These are phyloP conservation scores for Acanthamoeba castellanii DNA, from an alignment of 208 protist genomes.

Conservation along the genomic window DNA sequence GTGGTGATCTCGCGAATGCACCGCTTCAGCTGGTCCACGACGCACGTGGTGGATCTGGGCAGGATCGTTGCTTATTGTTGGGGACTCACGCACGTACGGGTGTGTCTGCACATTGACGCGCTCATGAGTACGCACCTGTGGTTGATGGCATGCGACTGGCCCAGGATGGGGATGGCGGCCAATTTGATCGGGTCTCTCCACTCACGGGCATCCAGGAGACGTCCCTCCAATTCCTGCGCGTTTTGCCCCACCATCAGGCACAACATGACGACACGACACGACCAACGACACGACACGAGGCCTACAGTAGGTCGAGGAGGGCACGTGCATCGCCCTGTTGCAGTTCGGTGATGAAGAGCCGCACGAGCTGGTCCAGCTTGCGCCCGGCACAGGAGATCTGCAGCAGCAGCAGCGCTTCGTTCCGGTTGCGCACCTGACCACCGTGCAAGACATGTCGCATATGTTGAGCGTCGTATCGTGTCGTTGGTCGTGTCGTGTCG, in stretches of 20 bases:
- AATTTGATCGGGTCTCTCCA: neutral
- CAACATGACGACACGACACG: neutral
- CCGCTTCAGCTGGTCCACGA: neutral
- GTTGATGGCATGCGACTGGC: neutral
- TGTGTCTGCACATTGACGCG: neutral
- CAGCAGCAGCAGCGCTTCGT: conserved; percentile 14
- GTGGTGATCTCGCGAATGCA: neutral
- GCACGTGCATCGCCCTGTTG: neutral
- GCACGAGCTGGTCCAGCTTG: conserved; percentile 11
- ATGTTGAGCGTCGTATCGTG: neutral
- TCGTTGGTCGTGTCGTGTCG: neutral
- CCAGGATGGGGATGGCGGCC: neutral
- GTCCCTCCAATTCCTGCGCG: neutral
- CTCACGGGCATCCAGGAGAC: neutral
- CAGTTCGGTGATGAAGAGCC: neutral
- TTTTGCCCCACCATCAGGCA: neutral
- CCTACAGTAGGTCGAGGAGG: neutral
- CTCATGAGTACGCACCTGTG: neutral
- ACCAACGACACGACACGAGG: neutral
- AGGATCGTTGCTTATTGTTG: neutral
- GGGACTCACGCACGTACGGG: neutral
- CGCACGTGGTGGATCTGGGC: neutral
- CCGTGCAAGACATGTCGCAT: neutral
- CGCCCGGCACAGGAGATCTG: conserved; percentile 2
- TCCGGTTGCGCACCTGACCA: conserved; percentile 1